Base-by-base conservation (phyloP, 768 basidiomycete species). In the Podaxis rugospora region DNA sequence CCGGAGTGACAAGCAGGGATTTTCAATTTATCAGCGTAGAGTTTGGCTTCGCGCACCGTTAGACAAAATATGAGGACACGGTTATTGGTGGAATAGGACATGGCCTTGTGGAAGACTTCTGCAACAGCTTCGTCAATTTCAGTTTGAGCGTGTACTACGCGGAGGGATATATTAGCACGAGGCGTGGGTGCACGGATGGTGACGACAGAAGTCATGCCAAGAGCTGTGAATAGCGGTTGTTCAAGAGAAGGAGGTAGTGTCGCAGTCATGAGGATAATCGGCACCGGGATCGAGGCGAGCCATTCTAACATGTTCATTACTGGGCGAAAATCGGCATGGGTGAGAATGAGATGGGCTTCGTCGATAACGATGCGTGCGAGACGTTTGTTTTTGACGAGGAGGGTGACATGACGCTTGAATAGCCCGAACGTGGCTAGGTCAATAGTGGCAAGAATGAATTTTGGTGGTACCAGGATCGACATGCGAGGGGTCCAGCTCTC, bases 321-420 rank as follows among this genome's bases (percentile, higher is more conserved):
- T 4, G 62, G 62, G 6, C 64, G 51, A 39, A 66, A 66, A 13
- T 13, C 10, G 1, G 32, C 51, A 32, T 66, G 66, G 2, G 49
- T 51, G 1, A 66, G 62, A 1, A 56, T 9, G 13, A 66, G 62
- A 50, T 66, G 66, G 5, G 53, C 64, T 57, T 66, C 62, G 36
- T 66, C 66, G 5, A 66, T 25, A 18, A 65, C 18, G 16, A 66
- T 53, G 4, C 64, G 58, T 25, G 64, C 59, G 2, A 66, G 42
- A 10, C 35, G 42, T 18, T 37, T 10, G 13, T 40, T 14, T 11
- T 3, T 7, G 5, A 40, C 13, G 39, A 40, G 39, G 5, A 10
- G 11, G 13, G 5, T 14, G 7, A 14, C 13, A 14, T 11, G n/a
- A 4, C 4, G 11, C 39, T 40, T 40, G 39, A 40, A 40, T 40